These are phyloP conservation scores for Choanephora cucurbitarum DNA, from an alignment of 371 early-diverging fungal species.

Conservation along the genomic window DNA sequence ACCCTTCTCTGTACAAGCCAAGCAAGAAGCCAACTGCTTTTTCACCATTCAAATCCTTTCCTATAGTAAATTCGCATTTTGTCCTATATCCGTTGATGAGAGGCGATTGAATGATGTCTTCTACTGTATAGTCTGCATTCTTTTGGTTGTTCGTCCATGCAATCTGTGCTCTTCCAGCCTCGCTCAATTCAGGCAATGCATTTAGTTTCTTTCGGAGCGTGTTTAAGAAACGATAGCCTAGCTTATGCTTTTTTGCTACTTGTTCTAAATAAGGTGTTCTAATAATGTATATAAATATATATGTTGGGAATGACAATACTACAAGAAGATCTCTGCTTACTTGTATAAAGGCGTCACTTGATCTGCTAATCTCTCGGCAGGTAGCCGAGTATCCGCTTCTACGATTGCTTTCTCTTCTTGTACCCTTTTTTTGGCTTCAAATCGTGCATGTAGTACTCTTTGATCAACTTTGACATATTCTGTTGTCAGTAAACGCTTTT, in stretches of 20 bases:
- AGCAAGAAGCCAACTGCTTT: slow-evolving; percentile 70
- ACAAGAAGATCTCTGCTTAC: too few species aligned
- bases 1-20: slow-evolving; percentile 65
- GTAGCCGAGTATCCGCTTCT: slow-evolving; percentile 52
- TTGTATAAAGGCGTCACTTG: slow-evolving; percentile 75
- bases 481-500: slow-evolving; percentile 35
- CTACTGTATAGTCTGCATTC: slow-evolving; percentile 46
- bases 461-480: slow-evolving; percentile 31
- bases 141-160: slow-evolving; percentile 31
- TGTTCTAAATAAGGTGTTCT: slow-evolving; percentile 43
- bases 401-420: slow-evolving; percentile 3
- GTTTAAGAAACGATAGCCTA: slow-evolving; percentile 25
- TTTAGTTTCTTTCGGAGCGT: slow-evolving; percentile 25
- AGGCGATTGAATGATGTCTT: slow-evolving; percentile 68
- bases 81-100: slow-evolving; percentile 66
- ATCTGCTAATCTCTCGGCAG: slow-evolving; percentile 65
- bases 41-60: slow-evolving; percentile 57
- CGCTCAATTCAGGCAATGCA: slow-evolving; percentile 19
- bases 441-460: not conserved
- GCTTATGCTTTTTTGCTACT: slow-evolving; percentile 35
- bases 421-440: slow-evolving; percentile 9
- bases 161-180: slow-evolving; percentile 29
- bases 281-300: too few species aligned
- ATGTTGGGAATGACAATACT: too few species aligned
- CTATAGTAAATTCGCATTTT: slow-evolving; percentile 84